A percentile compares a stretch with the other conserved stretches of the same genome.
Evolutionary conservation across 257 asterid species (phyloP).

Genomic region (Plectranthus barbatus): DNA sequence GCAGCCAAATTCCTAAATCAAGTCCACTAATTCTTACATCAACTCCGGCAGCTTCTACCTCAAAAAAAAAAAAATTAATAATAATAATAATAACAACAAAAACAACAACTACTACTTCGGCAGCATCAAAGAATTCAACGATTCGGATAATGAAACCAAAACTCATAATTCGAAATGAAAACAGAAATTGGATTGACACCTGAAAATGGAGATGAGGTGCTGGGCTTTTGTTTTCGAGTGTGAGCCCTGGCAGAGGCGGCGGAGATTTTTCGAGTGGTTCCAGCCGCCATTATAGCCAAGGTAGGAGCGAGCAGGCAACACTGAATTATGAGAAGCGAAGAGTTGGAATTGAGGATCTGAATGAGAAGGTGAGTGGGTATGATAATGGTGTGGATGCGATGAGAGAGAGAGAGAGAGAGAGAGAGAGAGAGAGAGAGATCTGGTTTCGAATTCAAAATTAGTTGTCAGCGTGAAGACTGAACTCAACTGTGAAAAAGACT

Average conservation of each 20-base stretch:
- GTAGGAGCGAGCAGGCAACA: not conserved
- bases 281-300: conserved; percentile 45
- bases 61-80: too few relatives aligned
- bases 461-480: not conserved
- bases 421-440: too few relatives aligned
- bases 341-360: not conserved
- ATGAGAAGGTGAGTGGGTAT: not conserved
- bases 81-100: too few relatives aligned
- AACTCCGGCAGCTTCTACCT: not conserved
- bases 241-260: conserved; percentile 87
- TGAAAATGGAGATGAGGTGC: conserved; percentile 32
- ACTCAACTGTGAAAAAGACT: too few relatives aligned
- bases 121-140: not conserved
- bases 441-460: not conserved
- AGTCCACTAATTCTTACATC: not conserved
- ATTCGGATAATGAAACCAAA: not conserved
- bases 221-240: conserved; percentile 50
- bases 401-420: too few relatives aligned
- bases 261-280: conserved; percentile 44
- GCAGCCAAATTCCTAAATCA: not conserved
- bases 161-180: not conserved
- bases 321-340: not conserved
- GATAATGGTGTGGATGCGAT: too few relatives aligned
- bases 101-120: too few relatives aligned
- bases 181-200: conserved; percentile 24